Evolutionary conservation across 2,329 filamentous ascomycete genomes (phyloP).

Genomic region (Ceratocystis ficicola): DNA sequence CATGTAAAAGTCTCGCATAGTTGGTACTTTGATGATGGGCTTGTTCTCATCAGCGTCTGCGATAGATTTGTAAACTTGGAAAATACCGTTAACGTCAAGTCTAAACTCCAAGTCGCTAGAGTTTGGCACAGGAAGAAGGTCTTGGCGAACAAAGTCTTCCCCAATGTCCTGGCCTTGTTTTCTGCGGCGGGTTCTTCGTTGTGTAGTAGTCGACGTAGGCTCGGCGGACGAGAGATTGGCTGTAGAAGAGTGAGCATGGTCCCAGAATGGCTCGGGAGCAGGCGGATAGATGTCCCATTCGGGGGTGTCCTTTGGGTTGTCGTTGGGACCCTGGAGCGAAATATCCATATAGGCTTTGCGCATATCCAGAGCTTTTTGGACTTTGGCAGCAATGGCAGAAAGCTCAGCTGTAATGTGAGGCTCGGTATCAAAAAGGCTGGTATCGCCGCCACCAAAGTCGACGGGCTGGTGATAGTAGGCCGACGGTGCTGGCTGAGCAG

Average conservation of each 20-base stretch:
- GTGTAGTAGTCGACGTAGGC: slow-evolving; percentile 24
- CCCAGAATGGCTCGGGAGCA: slow-evolving; percentile 84
- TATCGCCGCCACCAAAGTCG: slow-evolving; percentile 21
- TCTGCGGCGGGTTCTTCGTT: slow-evolving; percentile 31
- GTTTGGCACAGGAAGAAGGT: slow-evolving; percentile 61
- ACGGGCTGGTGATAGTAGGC: slow-evolving; percentile 13
- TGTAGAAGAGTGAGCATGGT: slow-evolving; percentile 30
- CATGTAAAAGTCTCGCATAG: slow-evolving; percentile 88
- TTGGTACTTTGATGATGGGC: slow-evolving; percentile 75
- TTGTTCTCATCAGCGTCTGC: slow-evolving; percentile 44
- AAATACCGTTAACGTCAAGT: slow-evolving; percentile 75
- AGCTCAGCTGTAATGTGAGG: slow-evolving; percentile 74
- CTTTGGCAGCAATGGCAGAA: slow-evolving; percentile 74
- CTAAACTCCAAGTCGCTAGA: slow-evolving; percentile 60
- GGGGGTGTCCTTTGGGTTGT: slow-evolving; percentile 78
- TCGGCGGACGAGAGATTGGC: slow-evolving; percentile 22
- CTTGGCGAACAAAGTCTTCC: slow-evolving; percentile 76
- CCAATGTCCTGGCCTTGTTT: slow-evolving; percentile 87
- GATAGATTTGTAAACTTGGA: slow-evolving; percentile 73
- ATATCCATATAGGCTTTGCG: slow-evolving; percentile 79
- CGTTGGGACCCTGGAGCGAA: slow-evolving; percentile 66
- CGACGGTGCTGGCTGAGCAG: background rate
- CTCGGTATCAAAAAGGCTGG: slow-evolving; percentile 54
- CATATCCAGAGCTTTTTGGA: slow-evolving; percentile 77
- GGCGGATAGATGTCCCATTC: slow-evolving; percentile 83